Evolutionary conservation across 306 rosid species (phyloP).

Genomic region (Pyrus bretschneideri): DNA sequence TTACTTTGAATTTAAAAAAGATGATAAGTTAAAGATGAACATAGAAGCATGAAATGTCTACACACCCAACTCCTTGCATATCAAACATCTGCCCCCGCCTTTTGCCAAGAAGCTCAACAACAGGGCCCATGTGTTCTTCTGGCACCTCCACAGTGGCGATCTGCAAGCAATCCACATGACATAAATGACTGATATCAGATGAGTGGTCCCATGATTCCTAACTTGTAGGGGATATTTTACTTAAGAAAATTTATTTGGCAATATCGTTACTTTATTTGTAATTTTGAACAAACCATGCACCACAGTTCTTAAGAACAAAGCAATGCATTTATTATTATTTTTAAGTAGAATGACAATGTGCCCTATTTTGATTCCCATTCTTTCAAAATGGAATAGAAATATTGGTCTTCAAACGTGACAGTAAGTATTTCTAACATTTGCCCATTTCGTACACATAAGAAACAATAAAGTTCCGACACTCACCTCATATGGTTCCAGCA

Average conservation of each 20-base stretch:
- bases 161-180: slow-evolving; percentile 41
- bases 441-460: background rate
- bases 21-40: background rate
- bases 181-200: slow-evolving; percentile 1
- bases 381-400: too few relatives aligned
- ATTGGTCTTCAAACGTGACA: background rate
- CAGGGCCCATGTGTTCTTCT: slow-evolving; percentile 91
- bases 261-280: background rate
- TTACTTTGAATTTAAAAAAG: background rate
- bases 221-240: background rate
- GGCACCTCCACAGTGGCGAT: slow-evolving; percentile 97
- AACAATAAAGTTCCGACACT: slow-evolving; percentile 7
- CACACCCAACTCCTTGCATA: slow-evolving; percentile 95
- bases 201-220: background rate
- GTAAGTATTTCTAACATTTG: background rate
- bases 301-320: background rate
- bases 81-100: slow-evolving; percentile 97
- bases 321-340: background rate
- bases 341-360: too few relatives aligned
- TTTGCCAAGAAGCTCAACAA: slow-evolving; percentile 92
- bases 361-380: background rate
- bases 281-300: background rate
- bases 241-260: background rate
- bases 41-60: slow-evolving; percentile 22
- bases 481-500: slow-evolving; percentile 94